A percentile compares a stretch with the other conserved stretches of the same genome.
These are phyloP conservation scores for Claviceps pusilla DNA, from an alignment of 2,329 filamentous ascomycete species.

Conservation along the genomic window DNA sequence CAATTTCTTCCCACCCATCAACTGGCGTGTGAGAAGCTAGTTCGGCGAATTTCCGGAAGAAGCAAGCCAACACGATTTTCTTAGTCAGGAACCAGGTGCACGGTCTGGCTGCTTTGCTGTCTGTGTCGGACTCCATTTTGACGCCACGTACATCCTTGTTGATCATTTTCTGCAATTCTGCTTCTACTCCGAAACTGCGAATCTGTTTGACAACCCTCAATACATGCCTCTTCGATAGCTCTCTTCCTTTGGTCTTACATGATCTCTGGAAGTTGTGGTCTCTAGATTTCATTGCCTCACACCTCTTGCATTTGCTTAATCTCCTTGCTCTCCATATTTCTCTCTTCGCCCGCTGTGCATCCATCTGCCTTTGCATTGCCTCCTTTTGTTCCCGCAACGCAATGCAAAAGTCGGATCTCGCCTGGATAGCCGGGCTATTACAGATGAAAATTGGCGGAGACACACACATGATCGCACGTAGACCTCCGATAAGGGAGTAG, in stretches of 20 bases:
- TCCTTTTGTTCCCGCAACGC: slow-evolving; percentile 38
- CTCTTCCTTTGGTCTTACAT: neutral
- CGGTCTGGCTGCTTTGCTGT: neutral
- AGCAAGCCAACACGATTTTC: neutral
- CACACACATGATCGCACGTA: slow-evolving; percentile 34
- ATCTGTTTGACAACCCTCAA: neutral
- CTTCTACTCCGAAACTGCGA: neutral
- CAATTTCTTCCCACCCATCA: neutral
- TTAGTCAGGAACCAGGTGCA: neutral
- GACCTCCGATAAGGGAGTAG: slow-evolving; percentile 35
- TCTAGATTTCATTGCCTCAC: neutral
- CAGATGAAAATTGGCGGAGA: slow-evolving; percentile 40
- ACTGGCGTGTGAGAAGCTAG: neutral
- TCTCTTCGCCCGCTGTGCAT: slow-evolving; percentile 19
- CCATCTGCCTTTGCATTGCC: slow-evolving; percentile 27
- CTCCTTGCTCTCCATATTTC: slow-evolving; percentile 8
- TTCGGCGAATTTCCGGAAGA: neutral
- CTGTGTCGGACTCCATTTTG: no score
- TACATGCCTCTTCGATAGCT: neutral
- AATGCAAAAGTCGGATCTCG: slow-evolving; percentile 46
- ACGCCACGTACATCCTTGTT: no score
- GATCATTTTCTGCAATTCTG: neutral
- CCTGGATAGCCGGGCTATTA: slow-evolving; percentile 39
- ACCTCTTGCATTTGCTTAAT: slow-evolving; percentile 3
- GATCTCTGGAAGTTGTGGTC: neutral